These are phyloP conservation scores for Cucumis hystrix DNA, from an alignment of 306 rosid species.

Conservation along the genomic window DNA sequence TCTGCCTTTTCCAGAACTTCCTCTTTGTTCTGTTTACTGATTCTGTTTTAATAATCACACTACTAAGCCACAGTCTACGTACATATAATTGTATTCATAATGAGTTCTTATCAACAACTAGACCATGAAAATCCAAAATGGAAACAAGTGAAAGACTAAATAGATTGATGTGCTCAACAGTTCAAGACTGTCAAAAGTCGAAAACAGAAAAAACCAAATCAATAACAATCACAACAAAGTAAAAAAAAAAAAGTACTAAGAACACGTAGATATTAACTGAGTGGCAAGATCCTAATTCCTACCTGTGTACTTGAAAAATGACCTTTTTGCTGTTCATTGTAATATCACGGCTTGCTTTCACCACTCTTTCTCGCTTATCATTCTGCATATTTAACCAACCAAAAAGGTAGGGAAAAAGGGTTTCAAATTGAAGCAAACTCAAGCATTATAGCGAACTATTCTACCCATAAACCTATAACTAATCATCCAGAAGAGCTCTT, in stretches of 20 bases:
- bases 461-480: not conserved
- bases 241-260: not conserved
- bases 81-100: not conserved
- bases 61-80: not conserved
- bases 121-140: not conserved
- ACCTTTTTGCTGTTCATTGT: slow-evolving; percentile 95
- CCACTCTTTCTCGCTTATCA: slow-evolving; percentile 86
- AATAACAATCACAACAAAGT: not conserved
- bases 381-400: slow-evolving; percentile 33
- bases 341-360: slow-evolving; percentile 87
- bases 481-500: not conserved
- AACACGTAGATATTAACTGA: not conserved
- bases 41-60: slow-evolving; percentile 26
- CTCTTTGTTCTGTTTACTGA: slow-evolving; percentile 65
- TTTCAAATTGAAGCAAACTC: not conserved
- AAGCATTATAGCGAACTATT: not conserved
- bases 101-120: not conserved
- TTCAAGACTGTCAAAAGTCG: not conserved
- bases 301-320: slow-evolving; percentile 98
- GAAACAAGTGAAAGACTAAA: not conserved
- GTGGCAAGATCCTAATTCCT: not conserved
- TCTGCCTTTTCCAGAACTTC: slow-evolving; percentile 85
- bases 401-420: not conserved
- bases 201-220: not conserved
- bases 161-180: not conserved